A percentile compares a stretch with the other conserved stretches of the same genome.
phyloP scores from a whole-genome alignment of 2,329 filamentous ascomycete species.

The Botrytis pseudocinerea region DNA sequence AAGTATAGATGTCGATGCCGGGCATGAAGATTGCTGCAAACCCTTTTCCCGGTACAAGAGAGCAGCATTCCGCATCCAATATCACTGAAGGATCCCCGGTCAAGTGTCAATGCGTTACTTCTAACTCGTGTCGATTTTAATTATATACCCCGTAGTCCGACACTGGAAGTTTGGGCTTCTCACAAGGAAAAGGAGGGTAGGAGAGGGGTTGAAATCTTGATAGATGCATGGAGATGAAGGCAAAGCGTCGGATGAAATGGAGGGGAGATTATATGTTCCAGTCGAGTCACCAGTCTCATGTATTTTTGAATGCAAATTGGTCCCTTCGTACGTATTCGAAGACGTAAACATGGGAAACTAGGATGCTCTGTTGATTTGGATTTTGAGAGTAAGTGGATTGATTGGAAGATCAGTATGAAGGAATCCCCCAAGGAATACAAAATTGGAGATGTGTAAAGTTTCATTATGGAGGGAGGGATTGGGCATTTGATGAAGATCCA shows the following conservation, averaged over 20 bases:
- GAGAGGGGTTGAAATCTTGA: background rate
- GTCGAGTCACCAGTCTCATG: conserved; percentile 5
- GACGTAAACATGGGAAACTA: background rate
- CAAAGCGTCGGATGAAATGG: background rate
- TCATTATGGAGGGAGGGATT: conserved; percentile 6
- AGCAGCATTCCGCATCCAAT: background rate
- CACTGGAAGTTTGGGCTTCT: conserved; percentile 8
- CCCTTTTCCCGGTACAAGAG: background rate
- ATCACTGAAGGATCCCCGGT: background rate
- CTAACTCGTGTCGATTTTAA: conserved; percentile 8
- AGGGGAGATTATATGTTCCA: conserved; percentile 16
- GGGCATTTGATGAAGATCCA: conserved; percentile 18
- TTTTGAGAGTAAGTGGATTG: background rate
- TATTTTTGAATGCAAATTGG: conserved; percentile 1
- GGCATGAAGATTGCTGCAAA: background rate
- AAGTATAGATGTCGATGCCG: background rate
- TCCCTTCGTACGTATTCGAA: background rate
- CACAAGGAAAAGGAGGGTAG: background rate
- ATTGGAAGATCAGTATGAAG: background rate
- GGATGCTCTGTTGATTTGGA: background rate
- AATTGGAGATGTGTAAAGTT: conserved; percentile 14
- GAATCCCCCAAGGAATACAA: background rate
- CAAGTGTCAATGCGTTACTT: conserved; percentile 6
- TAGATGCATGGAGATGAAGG: background rate
- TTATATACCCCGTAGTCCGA: conserved; percentile 11